Evolutionary conservation across 306 rosid species (phyloP).

Genomic region (Cucurbita ficifolia): DNA sequence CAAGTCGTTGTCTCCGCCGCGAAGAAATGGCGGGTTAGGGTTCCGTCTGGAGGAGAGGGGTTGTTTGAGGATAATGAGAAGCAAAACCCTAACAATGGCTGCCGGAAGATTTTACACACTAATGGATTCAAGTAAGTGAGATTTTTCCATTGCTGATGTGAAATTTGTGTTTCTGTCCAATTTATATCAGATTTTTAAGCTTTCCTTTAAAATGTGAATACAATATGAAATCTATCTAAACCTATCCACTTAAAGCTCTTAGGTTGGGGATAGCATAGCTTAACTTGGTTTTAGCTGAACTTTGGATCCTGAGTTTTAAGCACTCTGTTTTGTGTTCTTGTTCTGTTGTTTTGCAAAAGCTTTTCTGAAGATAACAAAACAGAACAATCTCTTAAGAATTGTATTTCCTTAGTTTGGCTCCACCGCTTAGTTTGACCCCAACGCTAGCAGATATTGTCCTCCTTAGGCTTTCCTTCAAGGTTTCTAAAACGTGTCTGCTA

Average conservation of each 20-base stretch:
- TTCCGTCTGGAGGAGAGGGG: constrained; percentile 44
- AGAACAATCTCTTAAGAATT: too few species aligned
- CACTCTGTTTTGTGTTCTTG: background rate
- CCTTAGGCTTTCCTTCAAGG: too few species aligned
- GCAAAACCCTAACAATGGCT: constrained; percentile 25
- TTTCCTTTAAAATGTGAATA: background rate
- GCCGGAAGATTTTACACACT: constrained; percentile 71
- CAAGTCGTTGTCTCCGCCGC: constrained; percentile 65
- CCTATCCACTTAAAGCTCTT: too few species aligned
- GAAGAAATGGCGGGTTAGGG: constrained; percentile 32
- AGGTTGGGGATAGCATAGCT: too few species aligned
- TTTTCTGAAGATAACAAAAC: too few species aligned
- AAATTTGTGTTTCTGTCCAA: background rate
- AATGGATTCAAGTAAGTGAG: constrained; percentile 74
- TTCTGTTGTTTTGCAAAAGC: background rate
- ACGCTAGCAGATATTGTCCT: too few species aligned
- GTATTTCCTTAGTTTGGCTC: too few species aligned
- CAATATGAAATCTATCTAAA: background rate
- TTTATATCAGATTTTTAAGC: background rate
- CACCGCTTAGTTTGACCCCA: too few species aligned
- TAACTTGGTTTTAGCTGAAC: too few species aligned
- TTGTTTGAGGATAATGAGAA: constrained; percentile 23
- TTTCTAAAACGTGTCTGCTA: too few species aligned
- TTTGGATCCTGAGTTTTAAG: background rate
- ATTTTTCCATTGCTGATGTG: background rate